These are phyloP conservation scores for Kwoniella sp. DNA, from an alignment of 768 basidiomycete species.

Conservation along the genomic window DNA sequence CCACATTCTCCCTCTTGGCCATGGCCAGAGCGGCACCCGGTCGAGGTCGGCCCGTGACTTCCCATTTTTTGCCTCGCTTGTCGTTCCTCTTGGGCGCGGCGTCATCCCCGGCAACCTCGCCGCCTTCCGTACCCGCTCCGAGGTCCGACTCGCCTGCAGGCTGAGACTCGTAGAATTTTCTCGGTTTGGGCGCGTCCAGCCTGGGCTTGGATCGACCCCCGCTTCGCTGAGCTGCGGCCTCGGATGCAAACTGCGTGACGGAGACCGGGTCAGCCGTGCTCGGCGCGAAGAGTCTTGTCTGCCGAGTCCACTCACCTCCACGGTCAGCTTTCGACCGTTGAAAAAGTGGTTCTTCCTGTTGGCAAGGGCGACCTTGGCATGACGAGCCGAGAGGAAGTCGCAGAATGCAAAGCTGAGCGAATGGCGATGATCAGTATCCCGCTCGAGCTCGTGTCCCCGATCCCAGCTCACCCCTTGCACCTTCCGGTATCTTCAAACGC, in stretches of 20 bases:
- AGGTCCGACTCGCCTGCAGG: slow-evolving; percentile 5
- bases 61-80: slow-evolving; percentile 49
- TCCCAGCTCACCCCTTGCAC: slow-evolving; percentile 78
- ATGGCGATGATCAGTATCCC: neutral
- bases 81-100: slow-evolving; percentile 20
- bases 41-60: slow-evolving; percentile 46
- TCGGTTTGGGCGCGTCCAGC: slow-evolving; percentile 7
- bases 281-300: no score
- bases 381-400: slow-evolving; percentile 74
- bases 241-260: slow-evolving; percentile 47
- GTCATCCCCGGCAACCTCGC: slow-evolving; percentile 10
- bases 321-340: slow-evolving; percentile 74
- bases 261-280: neutral
- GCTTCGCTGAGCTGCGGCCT: slow-evolving; percentile 45
- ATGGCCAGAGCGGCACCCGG: slow-evolving; percentile 53
- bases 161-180: neutral
- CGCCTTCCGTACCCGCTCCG: neutral
- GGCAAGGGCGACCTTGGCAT: slow-evolving; percentile 75
- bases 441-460: neutral
- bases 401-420: slow-evolving; percentile 78
- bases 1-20: slow-evolving; percentile 53
- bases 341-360: slow-evolving; percentile 80
- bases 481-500: slow-evolving; percentile 92
- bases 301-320: slow-evolving; percentile 50
- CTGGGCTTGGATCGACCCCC: slow-evolving; percentile 21